phyloP scores from a whole-genome alignment of 495 filamentous ascomycete species.

The Aspergillus carlsbadensis region DNA sequence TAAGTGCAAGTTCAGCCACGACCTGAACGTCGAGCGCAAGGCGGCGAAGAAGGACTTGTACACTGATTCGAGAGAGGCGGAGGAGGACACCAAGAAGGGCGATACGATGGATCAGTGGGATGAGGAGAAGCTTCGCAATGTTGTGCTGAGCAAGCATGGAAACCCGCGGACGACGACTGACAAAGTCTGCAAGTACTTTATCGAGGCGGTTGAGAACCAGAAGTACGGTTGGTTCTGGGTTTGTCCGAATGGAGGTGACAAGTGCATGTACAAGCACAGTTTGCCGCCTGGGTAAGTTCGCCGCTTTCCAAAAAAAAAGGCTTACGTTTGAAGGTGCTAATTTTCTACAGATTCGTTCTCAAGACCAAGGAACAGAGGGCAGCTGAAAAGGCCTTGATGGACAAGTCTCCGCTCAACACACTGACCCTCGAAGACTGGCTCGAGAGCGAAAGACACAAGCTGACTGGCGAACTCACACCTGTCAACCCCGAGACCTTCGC shows the following conservation, averaged over 20 bases:
- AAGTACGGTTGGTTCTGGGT: slow-evolving; percentile 99
- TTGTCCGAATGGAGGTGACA: slow-evolving; percentile 94
- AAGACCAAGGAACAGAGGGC: slow-evolving; percentile 98
- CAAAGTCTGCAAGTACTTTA: slow-evolving; percentile 99
- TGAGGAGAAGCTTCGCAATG: slow-evolving; percentile 88
- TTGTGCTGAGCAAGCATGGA: slow-evolving; percentile 92
- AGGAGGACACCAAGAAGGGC: slow-evolving; percentile 77
- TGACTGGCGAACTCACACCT: slow-evolving; percentile 86
- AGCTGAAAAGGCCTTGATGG: slow-evolving; percentile 94
- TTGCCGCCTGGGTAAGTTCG: slow-evolving; percentile 81
- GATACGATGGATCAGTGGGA: slow-evolving; percentile 97
- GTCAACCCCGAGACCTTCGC: slow-evolving; percentile 90
- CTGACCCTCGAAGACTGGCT: slow-evolving; percentile 97
- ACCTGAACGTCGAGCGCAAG: slow-evolving; percentile 85
- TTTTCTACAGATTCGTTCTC: slow-evolving; percentile 71
- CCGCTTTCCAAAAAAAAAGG: background rate
- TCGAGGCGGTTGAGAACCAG: slow-evolving; percentile 94
- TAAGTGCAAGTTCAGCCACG: slow-evolving; percentile 98
- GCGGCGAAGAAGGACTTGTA: slow-evolving; percentile 89
- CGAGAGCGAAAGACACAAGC: slow-evolving; percentile 89
- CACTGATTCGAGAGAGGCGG: slow-evolving; percentile 76
- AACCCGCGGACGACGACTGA: slow-evolving; percentile 96
- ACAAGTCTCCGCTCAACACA: slow-evolving; percentile 92
- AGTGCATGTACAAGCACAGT: slow-evolving; percentile 98
- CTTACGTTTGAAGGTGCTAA: background rate